Percentiles rank a stretch among this genome's conserved stretches.
These are phyloP conservation scores for Salix purpurea DNA, from an alignment of 345 rosid genomes.

Conservation along the genomic window DNA sequence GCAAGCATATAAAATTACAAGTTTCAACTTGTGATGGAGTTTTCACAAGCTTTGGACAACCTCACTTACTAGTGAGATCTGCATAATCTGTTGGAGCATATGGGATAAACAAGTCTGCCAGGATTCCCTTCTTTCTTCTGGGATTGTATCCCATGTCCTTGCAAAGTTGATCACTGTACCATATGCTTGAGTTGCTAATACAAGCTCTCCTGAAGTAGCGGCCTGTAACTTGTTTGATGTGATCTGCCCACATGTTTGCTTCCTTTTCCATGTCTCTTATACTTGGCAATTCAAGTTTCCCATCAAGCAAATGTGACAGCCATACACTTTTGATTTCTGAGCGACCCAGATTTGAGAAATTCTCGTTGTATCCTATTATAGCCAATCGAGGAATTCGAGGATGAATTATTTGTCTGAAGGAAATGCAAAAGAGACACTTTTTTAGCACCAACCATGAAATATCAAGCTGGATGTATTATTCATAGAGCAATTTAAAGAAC, in stretches of 20 bases:
- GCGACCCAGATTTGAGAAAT: conserved; percentile 5
- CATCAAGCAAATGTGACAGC: conserved; percentile 19
- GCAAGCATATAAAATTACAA: background rate
- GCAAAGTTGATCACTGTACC: conserved; percentile 39
- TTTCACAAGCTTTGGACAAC: background rate
- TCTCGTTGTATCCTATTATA: conserved; percentile 20
- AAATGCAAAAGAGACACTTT: background rate
- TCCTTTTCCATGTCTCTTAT: conserved; percentile 29
- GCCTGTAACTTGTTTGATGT: conserved; percentile 16
- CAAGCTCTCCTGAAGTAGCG: conserved; percentile 22
- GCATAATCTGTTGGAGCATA: conserved; percentile 38
- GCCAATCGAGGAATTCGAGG: conserved; percentile 36
- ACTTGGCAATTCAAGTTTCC: conserved; percentile 21
- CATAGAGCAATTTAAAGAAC: background rate
- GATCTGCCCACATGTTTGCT: conserved; percentile 23
- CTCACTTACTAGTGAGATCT: background rate
- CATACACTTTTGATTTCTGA: conserved; percentile 27
- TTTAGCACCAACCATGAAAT: background rate
- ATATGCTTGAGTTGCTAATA: conserved; percentile 16
- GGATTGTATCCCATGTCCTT: conserved; percentile 40
- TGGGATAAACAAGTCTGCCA: conserved; percentile 32
- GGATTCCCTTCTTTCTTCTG: conserved; percentile 33
- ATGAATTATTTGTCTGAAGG: conserved; percentile 25
- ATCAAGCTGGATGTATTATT: background rate
- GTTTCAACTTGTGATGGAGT: background rate